Evolutionary conservation across 2,329 filamentous ascomycete species (phyloP).

Genomic region (Ramularia endophylla): DNA sequence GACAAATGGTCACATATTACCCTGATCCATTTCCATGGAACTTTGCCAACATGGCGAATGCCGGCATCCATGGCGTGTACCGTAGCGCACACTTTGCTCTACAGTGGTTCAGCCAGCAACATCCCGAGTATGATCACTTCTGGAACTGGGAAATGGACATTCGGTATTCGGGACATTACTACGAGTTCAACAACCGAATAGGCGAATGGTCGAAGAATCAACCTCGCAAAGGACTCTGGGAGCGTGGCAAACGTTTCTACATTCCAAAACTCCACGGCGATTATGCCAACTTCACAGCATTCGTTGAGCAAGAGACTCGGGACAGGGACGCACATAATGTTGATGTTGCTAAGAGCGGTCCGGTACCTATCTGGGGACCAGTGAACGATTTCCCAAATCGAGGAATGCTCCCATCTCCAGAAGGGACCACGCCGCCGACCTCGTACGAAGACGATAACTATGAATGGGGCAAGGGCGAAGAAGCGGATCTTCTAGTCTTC

Average conservation of each 20-base stretch:
- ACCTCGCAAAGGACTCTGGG: conserved; percentile 67
- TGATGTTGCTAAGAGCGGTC: conserved; percentile 44
- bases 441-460: conserved; percentile 59
- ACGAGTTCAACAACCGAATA: conserved; percentile 68
- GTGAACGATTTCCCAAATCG: conserved; percentile 39
- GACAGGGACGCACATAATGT: conserved; percentile 45
- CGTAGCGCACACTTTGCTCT: conserved; percentile 52
- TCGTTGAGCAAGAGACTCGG: conserved; percentile 55
- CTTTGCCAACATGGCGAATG: conserved; percentile 54
- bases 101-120: conserved; percentile 47
- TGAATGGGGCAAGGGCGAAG: conserved; percentile 69
- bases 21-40: conserved; percentile 78
- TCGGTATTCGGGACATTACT: conserved; percentile 74
- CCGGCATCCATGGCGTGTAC: conserved; percentile 83
- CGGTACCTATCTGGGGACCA: conserved; percentile 61
- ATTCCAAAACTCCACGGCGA: conserved; percentile 63
- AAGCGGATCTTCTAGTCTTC: conserved; percentile 67
- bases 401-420: conserved; percentile 52
- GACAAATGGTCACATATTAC: conserved; percentile 87
- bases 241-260: conserved; percentile 66
- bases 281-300: conserved; percentile 61
- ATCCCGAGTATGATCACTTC: conserved; percentile 48
- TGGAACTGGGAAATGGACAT: conserved; percentile 94
- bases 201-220: conserved; percentile 59
- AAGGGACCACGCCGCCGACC: conserved; percentile 59